Percentiles rank a stretch among this genome's conserved stretches.
Evolutionary conservation across 495 filamentous ascomycete species (phyloP).

Genomic region (Penicillium riverlandense): DNA sequence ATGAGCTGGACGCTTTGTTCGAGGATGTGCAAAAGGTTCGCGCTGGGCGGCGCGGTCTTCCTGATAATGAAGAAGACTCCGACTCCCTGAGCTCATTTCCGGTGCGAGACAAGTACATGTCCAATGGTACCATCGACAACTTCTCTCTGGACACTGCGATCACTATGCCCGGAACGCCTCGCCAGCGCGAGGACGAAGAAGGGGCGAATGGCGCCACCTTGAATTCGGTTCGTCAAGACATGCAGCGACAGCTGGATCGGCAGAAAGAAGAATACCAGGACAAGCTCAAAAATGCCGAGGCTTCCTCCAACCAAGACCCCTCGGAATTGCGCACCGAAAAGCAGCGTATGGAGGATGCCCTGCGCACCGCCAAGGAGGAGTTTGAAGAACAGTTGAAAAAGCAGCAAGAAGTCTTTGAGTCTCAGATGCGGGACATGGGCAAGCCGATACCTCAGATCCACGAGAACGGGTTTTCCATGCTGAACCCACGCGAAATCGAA

Average conservation of each 20-base stretch:
- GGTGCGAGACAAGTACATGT: slow-evolving; percentile 91
- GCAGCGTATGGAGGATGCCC: slow-evolving; percentile 75
- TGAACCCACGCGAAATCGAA: slow-evolving; percentile 62
- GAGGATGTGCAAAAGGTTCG: slow-evolving; percentile 88
- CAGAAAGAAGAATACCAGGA: slow-evolving; percentile 77
- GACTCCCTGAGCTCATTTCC: slow-evolving; percentile 87
- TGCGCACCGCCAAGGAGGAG: slow-evolving; percentile 72
- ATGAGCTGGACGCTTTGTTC: slow-evolving; percentile 89
- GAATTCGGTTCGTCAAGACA: slow-evolving; percentile 70
- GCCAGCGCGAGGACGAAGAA: slow-evolving; percentile 62
- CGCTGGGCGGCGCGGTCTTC: slow-evolving; percentile 66
- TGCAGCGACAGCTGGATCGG: slow-evolving; percentile 81
- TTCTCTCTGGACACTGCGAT: slow-evolving; percentile 92
- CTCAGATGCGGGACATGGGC: slow-evolving; percentile 53
- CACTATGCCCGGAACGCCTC: slow-evolving; percentile 90
- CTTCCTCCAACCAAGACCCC: slow-evolving; percentile 65
- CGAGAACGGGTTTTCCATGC: slow-evolving; percentile 47
- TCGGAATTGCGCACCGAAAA: slow-evolving; percentile 83
- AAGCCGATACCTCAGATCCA: slow-evolving; percentile 41
- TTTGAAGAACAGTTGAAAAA: slow-evolving; percentile 73
- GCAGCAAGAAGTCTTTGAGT: slow-evolving; percentile 72
- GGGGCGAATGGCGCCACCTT: slow-evolving; percentile 49
- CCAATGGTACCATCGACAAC: slow-evolving; percentile 90
- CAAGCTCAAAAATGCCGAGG: slow-evolving; percentile 71
- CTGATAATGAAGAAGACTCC: slow-evolving; percentile 75